These are phyloP conservation scores for Conticribra guillardii DNA, from an alignment of 108 stramenopile genomes.

Conservation along the genomic window DNA sequence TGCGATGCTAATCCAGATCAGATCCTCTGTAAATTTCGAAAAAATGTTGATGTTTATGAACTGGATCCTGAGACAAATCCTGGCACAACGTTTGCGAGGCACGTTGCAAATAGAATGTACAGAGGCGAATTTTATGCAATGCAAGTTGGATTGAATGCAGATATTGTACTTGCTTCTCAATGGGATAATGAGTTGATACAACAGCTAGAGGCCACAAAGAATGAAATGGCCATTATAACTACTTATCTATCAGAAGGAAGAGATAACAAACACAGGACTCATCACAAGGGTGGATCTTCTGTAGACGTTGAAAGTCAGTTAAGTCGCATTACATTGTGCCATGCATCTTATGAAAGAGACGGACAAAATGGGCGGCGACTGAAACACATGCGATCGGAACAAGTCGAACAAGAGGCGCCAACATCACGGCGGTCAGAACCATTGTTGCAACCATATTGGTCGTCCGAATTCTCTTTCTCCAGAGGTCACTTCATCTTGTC, in stretches of 20 bases:
- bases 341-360: slow-evolving; percentile 47
- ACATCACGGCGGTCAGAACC: slow-evolving; percentile 40
- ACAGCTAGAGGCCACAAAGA: slow-evolving; percentile 53
- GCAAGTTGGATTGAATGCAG: slow-evolving; percentile 68
- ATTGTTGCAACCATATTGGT: slow-evolving; percentile 78
- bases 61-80: slow-evolving; percentile 53
- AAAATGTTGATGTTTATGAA: slow-evolving; percentile 57
- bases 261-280: too few species aligned
- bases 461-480: slow-evolving; percentile 79
- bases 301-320: slow-evolving; percentile 6
- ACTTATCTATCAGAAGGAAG: slow-evolving; percentile 52
- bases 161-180: slow-evolving; percentile 55
- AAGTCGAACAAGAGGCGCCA: slow-evolving; percentile 38
- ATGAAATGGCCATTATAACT: slow-evolving; percentile 70
- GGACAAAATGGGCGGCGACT: slow-evolving; percentile 15
- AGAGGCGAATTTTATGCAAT: slow-evolving; percentile 80
- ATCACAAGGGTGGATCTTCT: too few species aligned
- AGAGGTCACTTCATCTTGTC: slow-evolving; percentile 64
- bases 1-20: slow-evolving; percentile 56
- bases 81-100: slow-evolving; percentile 71
- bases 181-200: slow-evolving; percentile 66
- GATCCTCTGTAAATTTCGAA: slow-evolving; percentile 51
- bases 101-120: slow-evolving; percentile 75
- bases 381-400: slow-evolving; percentile 33
- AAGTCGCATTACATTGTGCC: slow-evolving; percentile 53